Evolutionary conservation across 805 yeast species (phyloP), one percentile per base, ranked within the genome.

Genomic region (Zygosaccharomyces siamensis): DNA sequence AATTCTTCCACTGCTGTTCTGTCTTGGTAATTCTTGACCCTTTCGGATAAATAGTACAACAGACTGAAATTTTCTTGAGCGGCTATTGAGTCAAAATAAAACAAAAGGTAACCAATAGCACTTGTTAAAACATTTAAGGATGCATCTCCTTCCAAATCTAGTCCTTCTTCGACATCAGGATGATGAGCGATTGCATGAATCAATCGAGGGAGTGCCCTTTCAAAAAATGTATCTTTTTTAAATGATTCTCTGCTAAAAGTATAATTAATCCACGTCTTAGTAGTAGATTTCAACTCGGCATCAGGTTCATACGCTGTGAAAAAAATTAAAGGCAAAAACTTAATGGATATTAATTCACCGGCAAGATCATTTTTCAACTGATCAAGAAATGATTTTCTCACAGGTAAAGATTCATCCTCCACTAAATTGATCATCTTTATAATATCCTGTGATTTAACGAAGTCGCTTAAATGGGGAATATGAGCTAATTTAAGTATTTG

Each of bases 301-400:
- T 78, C 75, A 0, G 95, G 92, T 59, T 89, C 97, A 59, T 79
- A 81, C 0, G 93, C 95, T 57, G 78, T 72, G 61, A 86, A 84
- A 61, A 84, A 87, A 0, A 86, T 69, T 20, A 87, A 62, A 0
- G 89, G 83, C 38, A 85, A 59, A 57, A 82, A 88, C 51, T 80
- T 75, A 47, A 82, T 83, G 0, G 95, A 80, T 3, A 89, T 73
- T 7, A 62, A 53, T 44, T 75, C 80, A 23, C 68, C 64, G 24
- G 81, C 74, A 43, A 86, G 66, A 46, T 72, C 71, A 31, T 73
- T 72, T 50, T 81, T 78, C 51, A 87, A 56, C 31, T 71, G 70
- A 26, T 67, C 67, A 32, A 83, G 63, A 52, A 86, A 81, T 3
- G 56, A 57, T 5, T 60, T 56, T 44, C 96, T 76, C 1, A 86